Evolutionary conservation across 1,284 basidiomycete species (phyloP).

Genomic region (Erythrobasidium hasegawianum): DNA sequence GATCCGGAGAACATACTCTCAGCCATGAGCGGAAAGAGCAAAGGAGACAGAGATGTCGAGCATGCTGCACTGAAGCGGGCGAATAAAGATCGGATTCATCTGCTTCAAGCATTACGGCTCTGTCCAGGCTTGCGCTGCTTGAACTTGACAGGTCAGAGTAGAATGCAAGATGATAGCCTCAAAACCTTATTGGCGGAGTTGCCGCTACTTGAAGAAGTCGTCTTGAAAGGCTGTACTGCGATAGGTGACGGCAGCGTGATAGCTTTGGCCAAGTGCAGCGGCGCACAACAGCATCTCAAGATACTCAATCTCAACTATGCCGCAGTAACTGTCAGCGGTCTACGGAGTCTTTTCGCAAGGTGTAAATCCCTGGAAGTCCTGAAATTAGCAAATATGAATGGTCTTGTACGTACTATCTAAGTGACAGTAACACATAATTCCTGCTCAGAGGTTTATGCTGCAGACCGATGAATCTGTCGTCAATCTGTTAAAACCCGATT

Average conservation of each 20-base stretch:
- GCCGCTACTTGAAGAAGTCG: slow-evolving; percentile 36
- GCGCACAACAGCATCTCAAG: slow-evolving; percentile 25
- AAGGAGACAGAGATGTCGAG: neutral
- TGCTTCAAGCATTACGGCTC: slow-evolving; percentile 3
- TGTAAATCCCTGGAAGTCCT: slow-evolving; percentile 41
- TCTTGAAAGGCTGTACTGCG: slow-evolving; percentile 40
- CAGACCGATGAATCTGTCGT: slow-evolving; percentile 39
- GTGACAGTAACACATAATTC: too few relatives aligned
- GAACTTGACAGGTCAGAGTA: slow-evolving; percentile 35
- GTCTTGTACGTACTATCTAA: slow-evolving; percentile 35
- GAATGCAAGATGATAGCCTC: slow-evolving; percentile 35
- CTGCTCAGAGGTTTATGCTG: too few relatives aligned
- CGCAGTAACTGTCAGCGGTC: slow-evolving; percentile 41
- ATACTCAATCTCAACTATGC: slow-evolving; percentile 40
- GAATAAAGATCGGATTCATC: slow-evolving; percentile 16
- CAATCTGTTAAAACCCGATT: slow-evolving; percentile 36
- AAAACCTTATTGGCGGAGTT: slow-evolving; percentile 39
- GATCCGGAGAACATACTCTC: slow-evolving; percentile 32
- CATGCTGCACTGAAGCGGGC: slow-evolving; percentile 17
- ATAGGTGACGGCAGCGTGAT: slow-evolving; percentile 41
- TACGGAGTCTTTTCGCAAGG: slow-evolving; percentile 37
- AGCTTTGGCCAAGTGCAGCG: slow-evolving; percentile 37
- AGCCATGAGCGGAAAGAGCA: neutral
- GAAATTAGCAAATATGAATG: slow-evolving; percentile 41
- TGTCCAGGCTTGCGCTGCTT: slow-evolving; percentile 30